Evolutionary conservation across 768 basidiomycete genomes (phyloP).

Genomic region (Boletus tomentosulus): DNA sequence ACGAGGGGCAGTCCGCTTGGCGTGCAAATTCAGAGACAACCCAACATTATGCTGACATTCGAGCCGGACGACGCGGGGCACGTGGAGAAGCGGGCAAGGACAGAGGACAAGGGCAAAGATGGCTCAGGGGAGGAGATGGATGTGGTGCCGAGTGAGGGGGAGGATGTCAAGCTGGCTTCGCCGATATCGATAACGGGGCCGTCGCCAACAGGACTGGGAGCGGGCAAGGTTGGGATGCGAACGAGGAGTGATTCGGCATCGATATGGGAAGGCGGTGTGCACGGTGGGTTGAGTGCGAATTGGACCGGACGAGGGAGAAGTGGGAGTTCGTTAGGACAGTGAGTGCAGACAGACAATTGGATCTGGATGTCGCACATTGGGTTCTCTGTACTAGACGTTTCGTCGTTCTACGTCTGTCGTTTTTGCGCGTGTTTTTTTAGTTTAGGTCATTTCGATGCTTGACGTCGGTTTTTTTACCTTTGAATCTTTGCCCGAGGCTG

Average conservation of each 20-base stretch:
- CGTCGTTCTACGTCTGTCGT: slow-evolving; percentile 24
- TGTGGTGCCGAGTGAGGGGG: slow-evolving; percentile 11
- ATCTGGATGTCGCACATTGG: not conserved
- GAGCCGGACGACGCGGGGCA: slow-evolving; percentile 21
- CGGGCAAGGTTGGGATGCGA: slow-evolving; percentile 16
- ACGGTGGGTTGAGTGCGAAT: slow-evolving; percentile 26
- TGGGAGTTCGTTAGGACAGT: slow-evolving; percentile 26
- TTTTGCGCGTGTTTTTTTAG: not conserved
- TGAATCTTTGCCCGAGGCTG: no score
- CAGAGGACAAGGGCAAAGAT: slow-evolving; percentile 8
- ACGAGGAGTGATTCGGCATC: slow-evolving; percentile 24
- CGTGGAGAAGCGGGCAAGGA: slow-evolving; percentile 25
- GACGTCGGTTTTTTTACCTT: not conserved
- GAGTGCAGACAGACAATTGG: slow-evolving; percentile 1
- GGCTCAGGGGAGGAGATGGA: slow-evolving; percentile 25
- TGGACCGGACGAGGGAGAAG: slow-evolving; percentile 26
- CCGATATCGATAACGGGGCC: slow-evolving; percentile 19
- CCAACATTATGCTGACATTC: slow-evolving; percentile 29
- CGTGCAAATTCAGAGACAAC: slow-evolving; percentile 22
- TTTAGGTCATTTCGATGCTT: not conserved
- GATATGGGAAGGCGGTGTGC: slow-evolving; percentile 18
- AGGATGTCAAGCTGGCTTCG: slow-evolving; percentile 18
- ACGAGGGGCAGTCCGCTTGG: slow-evolving; percentile 29
- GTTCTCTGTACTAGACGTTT: slow-evolving; percentile 4
- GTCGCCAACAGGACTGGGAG: slow-evolving; percentile 8